Percentiles rank a stretch among this genome's conserved stretches.
These are phyloP conservation scores for Saturnispora silvae DNA, from an alignment of 805 yeast genomes.

Conservation along the genomic window DNA sequence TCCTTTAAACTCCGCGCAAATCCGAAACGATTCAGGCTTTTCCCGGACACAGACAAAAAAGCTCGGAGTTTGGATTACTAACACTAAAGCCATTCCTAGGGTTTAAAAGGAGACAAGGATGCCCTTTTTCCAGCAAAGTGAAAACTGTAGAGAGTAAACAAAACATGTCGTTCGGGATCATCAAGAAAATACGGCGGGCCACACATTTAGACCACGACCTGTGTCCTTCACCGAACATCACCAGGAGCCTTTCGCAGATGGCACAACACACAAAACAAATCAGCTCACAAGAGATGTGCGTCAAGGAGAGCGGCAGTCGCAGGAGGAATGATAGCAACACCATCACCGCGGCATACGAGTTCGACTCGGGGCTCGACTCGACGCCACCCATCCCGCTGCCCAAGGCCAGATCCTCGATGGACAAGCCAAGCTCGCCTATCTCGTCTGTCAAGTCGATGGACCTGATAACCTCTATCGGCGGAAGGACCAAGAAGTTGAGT, in stretches of 20 bases:
- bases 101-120: too few relatives aligned
- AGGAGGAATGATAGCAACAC: conserved; percentile 3
- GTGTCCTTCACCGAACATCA: background rate
- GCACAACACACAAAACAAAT: background rate
- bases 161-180: conserved; percentile 5
- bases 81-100: too few relatives aligned
- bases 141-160: too few relatives aligned
- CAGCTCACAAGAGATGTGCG: too few relatives aligned
- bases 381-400: background rate
- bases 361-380: conserved; percentile 5
- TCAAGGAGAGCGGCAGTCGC: too few relatives aligned
- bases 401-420: too few relatives aligned
- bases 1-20: background rate
- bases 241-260: background rate
- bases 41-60: background rate
- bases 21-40: background rate
- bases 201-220: background rate
- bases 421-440: background rate
- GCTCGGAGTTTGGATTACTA: background rate
- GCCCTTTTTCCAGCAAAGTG: too few relatives aligned
- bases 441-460: background rate
- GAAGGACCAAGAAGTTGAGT: too few relatives aligned
- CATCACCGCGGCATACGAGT: conserved; percentile 5
- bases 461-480: background rate
- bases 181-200: conserved; percentile 2